Evolutionary conservation across 805 yeast genomes (phyloP), one percentile per base, ranked within the genome.

Genomic region (Candida silvatica): DNA sequence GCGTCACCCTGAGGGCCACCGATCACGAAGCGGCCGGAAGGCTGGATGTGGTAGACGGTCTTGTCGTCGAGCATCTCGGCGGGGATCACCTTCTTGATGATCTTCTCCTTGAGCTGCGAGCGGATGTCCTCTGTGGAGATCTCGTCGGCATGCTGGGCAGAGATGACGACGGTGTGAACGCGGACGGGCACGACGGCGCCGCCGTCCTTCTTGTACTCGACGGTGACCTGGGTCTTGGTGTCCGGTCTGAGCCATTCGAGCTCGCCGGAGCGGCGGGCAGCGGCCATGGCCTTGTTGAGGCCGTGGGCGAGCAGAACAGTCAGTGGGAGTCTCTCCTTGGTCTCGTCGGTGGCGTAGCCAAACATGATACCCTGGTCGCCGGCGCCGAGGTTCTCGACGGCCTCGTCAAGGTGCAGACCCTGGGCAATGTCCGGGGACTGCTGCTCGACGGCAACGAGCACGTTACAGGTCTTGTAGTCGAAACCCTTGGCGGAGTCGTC

Each of bases 1-100:
- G 98, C 98, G 64, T 92, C 98, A 78, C 98, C 98, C 71, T 92
- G 98, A 52, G 98, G 98, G 66, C 98, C 98, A 72, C 98, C 98
- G 61, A 92, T 92, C 57, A 92, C 96, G 78, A 92, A 92, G 70
- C 97, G 83, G 54, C 98, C 98, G 46, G 97, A 87, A 55, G 98
- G 98, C 71, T 92, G 98, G 61, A 92, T 87, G 79, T 90, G 97
- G 79, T 86, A 88, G 59, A 80, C 71, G 64, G 98, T 92, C 69
- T 83, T 85, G 59, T 80, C 96, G 62, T 92, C 97, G 59, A 92
- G 79, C 60, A 83, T 73, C 47, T 86, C 68, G 41, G 78, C 80
- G 56, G 98, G 96, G 49, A 88, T 85, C 50, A 92, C 96, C 71
- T 84, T 83, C 68, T 86, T 77, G 64, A 92, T 69, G 57, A 92